phyloP scores from a whole-genome alignment of 2,329 filamentous ascomycete species.

The Ilyonectria robusta region DNA sequence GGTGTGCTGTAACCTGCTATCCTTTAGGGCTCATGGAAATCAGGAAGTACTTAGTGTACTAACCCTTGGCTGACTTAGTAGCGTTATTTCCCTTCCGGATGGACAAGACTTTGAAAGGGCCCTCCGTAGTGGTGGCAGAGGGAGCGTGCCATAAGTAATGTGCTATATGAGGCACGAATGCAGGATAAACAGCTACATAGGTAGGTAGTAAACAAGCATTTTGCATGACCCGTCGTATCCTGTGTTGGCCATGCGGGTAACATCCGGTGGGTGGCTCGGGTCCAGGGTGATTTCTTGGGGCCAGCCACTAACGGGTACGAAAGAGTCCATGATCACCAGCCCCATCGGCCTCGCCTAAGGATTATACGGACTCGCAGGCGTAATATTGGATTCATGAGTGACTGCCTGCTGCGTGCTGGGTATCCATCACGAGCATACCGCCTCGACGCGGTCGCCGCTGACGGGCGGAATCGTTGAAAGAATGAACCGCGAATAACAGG shows the following conservation, averaged over 20 bases:
- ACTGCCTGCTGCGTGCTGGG: not conserved
- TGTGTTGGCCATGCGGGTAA: conserved; percentile 38
- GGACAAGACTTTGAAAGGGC: no score
- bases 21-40: no score
- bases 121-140: conserved; percentile 13
- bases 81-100: no score
- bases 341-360: conserved; percentile 5
- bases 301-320: conserved; percentile 1
- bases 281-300: conserved; percentile 7
- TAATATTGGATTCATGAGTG: not conserved
- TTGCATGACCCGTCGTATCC: conserved; percentile 41
- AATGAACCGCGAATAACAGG: conserved; percentile 18
- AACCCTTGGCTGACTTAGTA: no score
- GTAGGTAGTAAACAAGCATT: conserved; percentile 43
- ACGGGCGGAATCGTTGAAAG: conserved; percentile 12
- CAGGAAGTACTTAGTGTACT: no score
- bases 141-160: conserved; percentile 13
- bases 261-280: conserved; percentile 25
- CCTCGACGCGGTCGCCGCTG: not conserved
- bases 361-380: not conserved
- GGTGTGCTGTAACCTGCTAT: no score
- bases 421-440: conserved; percentile 7
- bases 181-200: conserved; percentile 23
- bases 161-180: conserved; percentile 18
- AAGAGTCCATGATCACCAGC: conserved; percentile 8